These are phyloP conservation scores for Solanum peruvianum DNA, from an alignment of 257 asterid genomes.

Conservation along the genomic window DNA sequence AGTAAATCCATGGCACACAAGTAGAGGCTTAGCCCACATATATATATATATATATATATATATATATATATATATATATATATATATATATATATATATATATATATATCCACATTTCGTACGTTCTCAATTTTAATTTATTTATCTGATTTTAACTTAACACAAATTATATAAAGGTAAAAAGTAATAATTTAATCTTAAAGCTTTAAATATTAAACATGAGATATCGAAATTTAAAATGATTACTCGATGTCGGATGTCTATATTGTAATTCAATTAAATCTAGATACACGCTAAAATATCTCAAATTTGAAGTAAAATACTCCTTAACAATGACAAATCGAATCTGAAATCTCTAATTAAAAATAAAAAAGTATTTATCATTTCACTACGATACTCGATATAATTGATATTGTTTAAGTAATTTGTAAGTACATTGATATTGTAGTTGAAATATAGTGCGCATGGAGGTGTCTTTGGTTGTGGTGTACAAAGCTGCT, in stretches of 20 bases:
- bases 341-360: accelerated
- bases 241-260: accelerated
- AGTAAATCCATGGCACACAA: neutral
- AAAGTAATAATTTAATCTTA: no score
- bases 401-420: neutral
- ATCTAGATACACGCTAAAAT: accelerated
- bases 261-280: no score
- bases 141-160: accelerated
- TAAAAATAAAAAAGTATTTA: no score
- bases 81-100: neutral
- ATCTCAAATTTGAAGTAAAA: accelerated
- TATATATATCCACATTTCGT: neutral
- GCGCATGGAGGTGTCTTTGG: neutral
- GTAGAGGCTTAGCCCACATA: neutral
- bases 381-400: accelerated
- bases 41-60: neutral
- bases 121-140: accelerated
- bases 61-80: no score
- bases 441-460: neutral
- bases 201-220: no score
- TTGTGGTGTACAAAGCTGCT: neutral
- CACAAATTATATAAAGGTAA: no score
- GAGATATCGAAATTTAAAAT: neutral
- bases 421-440: neutral
- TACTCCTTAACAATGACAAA: accelerated